Evolutionary conservation across 495 filamentous ascomycete species (phyloP).

Genomic region (Haplographium delicatum): DNA sequence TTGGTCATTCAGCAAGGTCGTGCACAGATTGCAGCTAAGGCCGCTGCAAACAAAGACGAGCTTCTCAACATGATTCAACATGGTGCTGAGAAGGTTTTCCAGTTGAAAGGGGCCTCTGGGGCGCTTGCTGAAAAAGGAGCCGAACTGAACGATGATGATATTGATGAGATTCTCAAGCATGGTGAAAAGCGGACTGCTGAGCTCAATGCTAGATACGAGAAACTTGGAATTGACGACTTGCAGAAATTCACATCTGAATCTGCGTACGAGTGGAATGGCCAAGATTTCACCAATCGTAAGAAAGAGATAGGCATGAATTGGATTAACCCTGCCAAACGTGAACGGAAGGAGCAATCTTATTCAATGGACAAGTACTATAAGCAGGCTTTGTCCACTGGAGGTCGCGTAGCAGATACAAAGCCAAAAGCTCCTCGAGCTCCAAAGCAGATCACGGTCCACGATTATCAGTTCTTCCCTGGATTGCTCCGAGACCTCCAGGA

Average conservation of each 20-base stretch:
- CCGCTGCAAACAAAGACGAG: slow-evolving; percentile 88
- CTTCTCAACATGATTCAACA: slow-evolving; percentile 98
- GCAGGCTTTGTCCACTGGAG: slow-evolving; percentile 79
- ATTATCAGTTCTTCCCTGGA: slow-evolving; percentile 94
- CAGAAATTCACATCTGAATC: slow-evolving; percentile 98
- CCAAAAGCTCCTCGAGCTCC: slow-evolving; percentile 94
- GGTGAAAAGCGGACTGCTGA: slow-evolving; percentile 87
- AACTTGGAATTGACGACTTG: slow-evolving; percentile 95
- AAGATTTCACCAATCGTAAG: slow-evolving; percentile 86
- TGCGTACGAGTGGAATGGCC: slow-evolving; percentile 98
- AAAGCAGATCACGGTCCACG: slow-evolving; percentile 85
- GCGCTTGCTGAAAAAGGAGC: slow-evolving; percentile 49
- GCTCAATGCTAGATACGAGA: slow-evolving; percentile 89
- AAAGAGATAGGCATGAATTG: slow-evolving; percentile 93
- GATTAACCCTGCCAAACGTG: slow-evolving; percentile 98
- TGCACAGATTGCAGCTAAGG: slow-evolving; percentile 84
- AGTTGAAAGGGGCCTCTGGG: slow-evolving; percentile 56
- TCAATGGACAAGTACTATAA: slow-evolving; percentile 99
- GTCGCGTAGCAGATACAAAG: slow-evolving; percentile 79
- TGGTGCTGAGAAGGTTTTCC: slow-evolving; percentile 90
- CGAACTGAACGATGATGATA: slow-evolving; percentile 77
- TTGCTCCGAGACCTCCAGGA: slow-evolving; percentile 85
- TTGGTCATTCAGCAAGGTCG: slow-evolving; percentile 99
- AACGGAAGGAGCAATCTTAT: slow-evolving; percentile 96
- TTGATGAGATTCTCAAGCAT: slow-evolving; percentile 78